Conservation (phyloP, 495 filamentous ascomycete species). For the Hypoxylon trugodes region DNA sequence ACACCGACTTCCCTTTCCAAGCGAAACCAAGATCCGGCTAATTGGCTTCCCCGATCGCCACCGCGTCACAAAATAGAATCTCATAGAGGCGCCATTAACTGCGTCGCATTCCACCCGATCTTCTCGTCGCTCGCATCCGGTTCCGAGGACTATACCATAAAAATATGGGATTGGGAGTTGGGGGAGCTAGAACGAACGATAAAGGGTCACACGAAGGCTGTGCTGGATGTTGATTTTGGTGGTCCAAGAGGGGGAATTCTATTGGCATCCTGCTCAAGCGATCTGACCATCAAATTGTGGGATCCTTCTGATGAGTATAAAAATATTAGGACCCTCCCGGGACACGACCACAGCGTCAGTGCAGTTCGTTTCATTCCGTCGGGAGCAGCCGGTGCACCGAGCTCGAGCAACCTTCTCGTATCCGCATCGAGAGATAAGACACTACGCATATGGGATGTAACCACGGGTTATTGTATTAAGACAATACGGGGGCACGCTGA, state of each 20-base stretch:
- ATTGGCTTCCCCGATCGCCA: constrained; percentile 85
- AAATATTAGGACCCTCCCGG: constrained; percentile 90
- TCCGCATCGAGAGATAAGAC: constrained; percentile 84
- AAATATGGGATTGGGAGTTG: constrained; percentile 98
- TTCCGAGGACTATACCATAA: constrained; percentile 87
- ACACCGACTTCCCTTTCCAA: constrained; percentile 84
- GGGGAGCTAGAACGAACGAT: constrained; percentile 91
- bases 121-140: constrained; percentile 92
- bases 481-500: constrained; percentile 82
- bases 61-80: constrained; percentile 85
- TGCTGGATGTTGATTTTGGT: constrained; percentile 90
- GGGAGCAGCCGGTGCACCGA: constrained; percentile 69
- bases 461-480: constrained; percentile 90
- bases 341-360: constrained; percentile 92
- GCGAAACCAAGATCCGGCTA: constrained; percentile 82
- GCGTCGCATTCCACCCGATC: constrained; percentile 92
- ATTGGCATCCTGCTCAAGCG: constrained; percentile 88
- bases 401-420: constrained; percentile 78
- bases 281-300: constrained; percentile 96
- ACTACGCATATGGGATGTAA: constrained; percentile 89
- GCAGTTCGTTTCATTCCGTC: constrained; percentile 89
- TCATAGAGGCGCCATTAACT: constrained; percentile 82
- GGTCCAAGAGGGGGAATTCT: constrained; percentile 86
- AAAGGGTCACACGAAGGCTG: constrained; percentile 91
- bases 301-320: constrained; percentile 94